These are phyloP conservation scores for Coprinellus micaceus DNA, from an alignment of 768 basidiomycete genomes.

Conservation along the genomic window DNA sequence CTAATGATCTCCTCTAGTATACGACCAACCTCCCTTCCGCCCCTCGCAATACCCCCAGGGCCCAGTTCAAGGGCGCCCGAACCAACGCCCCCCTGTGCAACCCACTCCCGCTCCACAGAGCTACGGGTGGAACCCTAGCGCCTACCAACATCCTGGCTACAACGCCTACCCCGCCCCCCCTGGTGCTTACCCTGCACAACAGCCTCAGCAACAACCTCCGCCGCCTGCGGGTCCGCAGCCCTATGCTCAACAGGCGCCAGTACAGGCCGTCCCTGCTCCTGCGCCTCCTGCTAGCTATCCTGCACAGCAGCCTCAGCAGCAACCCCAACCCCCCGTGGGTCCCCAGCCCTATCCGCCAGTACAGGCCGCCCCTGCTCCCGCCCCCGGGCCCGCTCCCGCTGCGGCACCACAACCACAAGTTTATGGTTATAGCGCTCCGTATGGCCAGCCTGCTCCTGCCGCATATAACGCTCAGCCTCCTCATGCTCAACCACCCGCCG, in stretches of 20 bases:
- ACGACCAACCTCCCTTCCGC: conserved; percentile 42
- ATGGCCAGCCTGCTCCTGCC: not conserved
- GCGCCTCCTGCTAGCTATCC: conserved; percentile 9
- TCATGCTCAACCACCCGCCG: conserved; percentile 21
- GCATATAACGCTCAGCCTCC: not conserved
- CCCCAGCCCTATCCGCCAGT: no score
- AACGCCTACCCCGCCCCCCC: conserved; percentile 19
- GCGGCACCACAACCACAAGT: conserved; percentile 6
- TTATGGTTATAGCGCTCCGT: conserved; percentile 1
- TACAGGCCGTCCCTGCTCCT: conserved; percentile 2
- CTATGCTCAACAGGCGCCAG: conserved; percentile 1
- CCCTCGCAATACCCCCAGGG: conserved; percentile 20
- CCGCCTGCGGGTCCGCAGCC: conserved; percentile 12
- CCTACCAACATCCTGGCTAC: conserved; percentile 45
- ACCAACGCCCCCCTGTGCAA: conserved; percentile 14
- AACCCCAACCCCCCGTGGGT: no score
- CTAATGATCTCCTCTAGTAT: conserved; percentile 36
- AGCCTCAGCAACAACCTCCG: conserved; percentile 14
- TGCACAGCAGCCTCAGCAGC: conserved; percentile 13
- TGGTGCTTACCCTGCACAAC: conserved; percentile 7
- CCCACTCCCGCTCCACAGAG: conserved; percentile 26
- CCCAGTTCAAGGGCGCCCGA: conserved; percentile 30
- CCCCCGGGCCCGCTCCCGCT: not conserved
- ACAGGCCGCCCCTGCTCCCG: conserved; percentile 1
- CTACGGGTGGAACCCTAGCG: conserved; percentile 50